Conservation (phyloP, 2,329 filamentous ascomycete genomes). For the Trichoderma asperellum region DNA sequence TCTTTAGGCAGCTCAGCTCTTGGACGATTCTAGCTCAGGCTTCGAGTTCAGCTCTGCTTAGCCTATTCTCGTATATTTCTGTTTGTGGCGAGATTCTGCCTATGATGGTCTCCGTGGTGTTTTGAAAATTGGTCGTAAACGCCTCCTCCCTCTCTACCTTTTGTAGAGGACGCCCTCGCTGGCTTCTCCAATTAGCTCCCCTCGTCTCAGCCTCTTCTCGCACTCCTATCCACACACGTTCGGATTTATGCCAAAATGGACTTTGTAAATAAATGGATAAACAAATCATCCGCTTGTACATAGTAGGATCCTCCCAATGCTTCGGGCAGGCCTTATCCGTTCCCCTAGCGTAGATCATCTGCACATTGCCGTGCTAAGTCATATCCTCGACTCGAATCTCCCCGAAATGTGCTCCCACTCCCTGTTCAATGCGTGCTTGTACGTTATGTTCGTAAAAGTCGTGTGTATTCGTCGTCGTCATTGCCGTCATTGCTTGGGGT, state of each 20-base stretch:
- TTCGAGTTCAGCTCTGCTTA: conserved; percentile 1
- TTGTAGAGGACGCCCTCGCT: neutral
- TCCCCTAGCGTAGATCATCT: conserved; percentile 9
- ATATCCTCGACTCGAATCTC: neutral
- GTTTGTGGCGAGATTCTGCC: neutral
- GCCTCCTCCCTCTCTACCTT: neutral
- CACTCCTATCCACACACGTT: neutral
- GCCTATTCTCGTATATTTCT: neutral
- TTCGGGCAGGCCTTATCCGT: neutral
- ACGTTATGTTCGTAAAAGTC: conserved; percentile 13
- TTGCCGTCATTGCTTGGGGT: neutral
- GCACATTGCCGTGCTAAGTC: conserved; percentile 2
- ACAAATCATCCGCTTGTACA: neutral
- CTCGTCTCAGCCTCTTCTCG: neutral
- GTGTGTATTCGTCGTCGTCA: conserved; percentile 16
- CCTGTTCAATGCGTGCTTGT: neutral
- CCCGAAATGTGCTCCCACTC: neutral
- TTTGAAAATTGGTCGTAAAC: neutral
- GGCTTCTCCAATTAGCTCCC: neutral
- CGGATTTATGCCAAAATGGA: neutral
- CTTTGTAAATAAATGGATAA: neutral
- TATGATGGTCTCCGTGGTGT: neutral
- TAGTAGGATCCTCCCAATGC: neutral
- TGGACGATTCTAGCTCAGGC: neutral
- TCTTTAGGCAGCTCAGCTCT: neutral